Evolutionary conservation across 495 filamentous ascomycete species (phyloP).

Genomic region (Oidiodendron maius): DNA sequence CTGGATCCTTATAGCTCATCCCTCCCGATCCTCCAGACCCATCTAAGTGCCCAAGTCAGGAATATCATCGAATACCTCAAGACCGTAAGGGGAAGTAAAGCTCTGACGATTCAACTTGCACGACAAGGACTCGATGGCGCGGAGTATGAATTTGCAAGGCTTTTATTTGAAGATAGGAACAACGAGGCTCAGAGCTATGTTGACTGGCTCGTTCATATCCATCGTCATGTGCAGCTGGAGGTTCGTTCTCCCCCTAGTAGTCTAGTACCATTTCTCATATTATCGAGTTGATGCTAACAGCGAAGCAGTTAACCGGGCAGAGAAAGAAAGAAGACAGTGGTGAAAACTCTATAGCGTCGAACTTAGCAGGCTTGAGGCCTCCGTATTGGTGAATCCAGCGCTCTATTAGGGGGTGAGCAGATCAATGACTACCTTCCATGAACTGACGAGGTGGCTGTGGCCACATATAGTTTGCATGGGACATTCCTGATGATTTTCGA

Average conservation of each 20-base stretch:
- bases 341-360: conserved; percentile 48
- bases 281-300: background rate
- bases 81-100: conserved; percentile 77
- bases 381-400: conserved; percentile 56
- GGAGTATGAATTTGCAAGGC: conserved; percentile 90
- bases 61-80: conserved; percentile 87
- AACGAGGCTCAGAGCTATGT: conserved; percentile 97
- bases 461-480: conserved; percentile 15
- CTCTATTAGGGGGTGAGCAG: background rate
- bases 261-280: conserved; percentile 3
- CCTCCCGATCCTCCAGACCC: conserved; percentile 78
- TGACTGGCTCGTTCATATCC: conserved; percentile 95
- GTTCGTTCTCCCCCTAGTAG: conserved; percentile 37
- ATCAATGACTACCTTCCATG: too few relatives aligned
- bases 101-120: conserved; percentile 82
- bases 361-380: conserved; percentile 63
- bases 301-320: conserved; percentile 58
- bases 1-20: conserved; percentile 76
- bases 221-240: conserved; percentile 87
- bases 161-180: conserved; percentile 91
- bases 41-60: conserved; percentile 89
- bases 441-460: background rate
- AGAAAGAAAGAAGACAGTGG: conserved; percentile 65
- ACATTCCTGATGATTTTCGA: too few relatives aligned
- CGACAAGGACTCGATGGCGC: conserved; percentile 91